These are phyloP conservation scores for Trametes versicolor DNA, from an alignment of 1,284 basidiomycete species.

Conservation along the genomic window DNA sequence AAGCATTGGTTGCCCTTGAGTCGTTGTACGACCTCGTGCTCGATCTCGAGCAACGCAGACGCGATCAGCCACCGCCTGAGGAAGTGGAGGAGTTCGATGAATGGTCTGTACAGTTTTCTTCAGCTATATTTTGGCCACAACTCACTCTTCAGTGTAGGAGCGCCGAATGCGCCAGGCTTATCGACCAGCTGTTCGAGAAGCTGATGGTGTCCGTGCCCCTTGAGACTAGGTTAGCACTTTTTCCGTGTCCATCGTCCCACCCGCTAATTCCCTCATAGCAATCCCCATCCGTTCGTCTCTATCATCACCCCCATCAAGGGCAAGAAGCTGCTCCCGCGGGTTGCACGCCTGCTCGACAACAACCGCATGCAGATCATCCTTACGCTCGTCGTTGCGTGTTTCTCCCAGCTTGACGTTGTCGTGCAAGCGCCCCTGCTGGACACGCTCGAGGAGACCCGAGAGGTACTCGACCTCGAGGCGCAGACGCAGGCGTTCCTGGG, in stretches of 20 bases:
- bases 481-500: slow-evolving; percentile 92
- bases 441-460: slow-evolving; percentile 67
- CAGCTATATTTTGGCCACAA: not conserved
- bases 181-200: slow-evolving; percentile 83
- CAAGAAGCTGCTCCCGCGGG: slow-evolving; percentile 90
- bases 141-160: slow-evolving; percentile 11
- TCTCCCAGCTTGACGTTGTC: slow-evolving; percentile 93
- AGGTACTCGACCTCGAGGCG: slow-evolving; percentile 80
- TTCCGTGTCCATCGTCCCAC: not conserved
- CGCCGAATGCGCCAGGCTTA: slow-evolving; percentile 64
- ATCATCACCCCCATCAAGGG: slow-evolving; percentile 92
- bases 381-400: slow-evolving; percentile 94
- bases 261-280: slow-evolving; percentile 53
- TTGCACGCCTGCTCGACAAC: slow-evolving; percentile 86
- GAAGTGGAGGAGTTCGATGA: slow-evolving; percentile 60
- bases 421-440: slow-evolving; percentile 78
- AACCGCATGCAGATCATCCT: slow-evolving; percentile 88
- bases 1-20: slow-evolving; percentile 87
- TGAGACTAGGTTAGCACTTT: slow-evolving; percentile 86
- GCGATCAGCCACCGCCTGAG: slow-evolving; percentile 77
- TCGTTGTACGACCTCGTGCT: slow-evolving; percentile 88
- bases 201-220: slow-evolving; percentile 91
- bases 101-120: slow-evolving; percentile 57
- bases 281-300: slow-evolving; percentile 97
- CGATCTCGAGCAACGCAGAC: slow-evolving; percentile 86